A percentile compares a stretch with the other conserved stretches of the same genome.
phyloP scores from a whole-genome alignment of 331 rosid species.

The Acacia concinna region DNA sequence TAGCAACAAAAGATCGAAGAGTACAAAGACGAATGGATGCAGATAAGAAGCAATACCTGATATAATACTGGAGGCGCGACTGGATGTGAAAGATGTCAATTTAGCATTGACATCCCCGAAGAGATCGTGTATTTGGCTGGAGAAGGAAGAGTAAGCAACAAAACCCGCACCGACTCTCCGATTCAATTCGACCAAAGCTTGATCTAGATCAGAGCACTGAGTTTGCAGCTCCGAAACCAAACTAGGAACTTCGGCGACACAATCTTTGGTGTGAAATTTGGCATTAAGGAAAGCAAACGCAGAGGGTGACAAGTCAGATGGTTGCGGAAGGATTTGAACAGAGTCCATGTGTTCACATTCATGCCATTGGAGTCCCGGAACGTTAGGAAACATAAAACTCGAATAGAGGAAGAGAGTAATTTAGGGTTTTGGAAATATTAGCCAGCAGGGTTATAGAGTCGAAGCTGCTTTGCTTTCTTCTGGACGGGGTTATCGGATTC shows the following conservation, averaged over 20 bases:
- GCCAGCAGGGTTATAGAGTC: not conserved
- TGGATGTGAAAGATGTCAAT: constrained; percentile 51
- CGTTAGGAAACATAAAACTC: not conserved
- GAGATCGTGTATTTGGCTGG: constrained; percentile 51
- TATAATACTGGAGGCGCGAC: constrained; percentile 37
- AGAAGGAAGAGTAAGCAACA: constrained; percentile 53
- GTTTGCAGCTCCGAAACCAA: constrained; percentile 61
- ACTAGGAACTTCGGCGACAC: constrained; percentile 46
- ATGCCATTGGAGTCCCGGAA: not conserved
- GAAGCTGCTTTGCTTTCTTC: not conserved
- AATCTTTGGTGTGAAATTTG: constrained; percentile 34
- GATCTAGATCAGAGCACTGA: constrained; percentile 65
- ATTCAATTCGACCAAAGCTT: constrained; percentile 53
- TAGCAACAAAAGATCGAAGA: constrained; percentile 7
- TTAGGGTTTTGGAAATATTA: constrained; percentile 5
- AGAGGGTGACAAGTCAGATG: constrained; percentile 51
- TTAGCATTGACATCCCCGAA: constrained; percentile 41
- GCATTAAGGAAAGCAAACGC: constrained; percentile 52
- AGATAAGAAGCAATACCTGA: constrained; percentile 47
- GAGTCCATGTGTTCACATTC: constrained; percentile 39
- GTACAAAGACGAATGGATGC: not conserved
- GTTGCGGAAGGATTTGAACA: constrained; percentile 45
- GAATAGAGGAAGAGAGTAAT: constrained; percentile 4
- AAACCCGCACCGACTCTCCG: constrained; percentile 52
- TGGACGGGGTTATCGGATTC: not conserved